Percentiles rank a stretch among this genome's conserved stretches.
Conservation (phyloP, 305 asterid genomes). For the Fraxinus latifolia region DNA sequence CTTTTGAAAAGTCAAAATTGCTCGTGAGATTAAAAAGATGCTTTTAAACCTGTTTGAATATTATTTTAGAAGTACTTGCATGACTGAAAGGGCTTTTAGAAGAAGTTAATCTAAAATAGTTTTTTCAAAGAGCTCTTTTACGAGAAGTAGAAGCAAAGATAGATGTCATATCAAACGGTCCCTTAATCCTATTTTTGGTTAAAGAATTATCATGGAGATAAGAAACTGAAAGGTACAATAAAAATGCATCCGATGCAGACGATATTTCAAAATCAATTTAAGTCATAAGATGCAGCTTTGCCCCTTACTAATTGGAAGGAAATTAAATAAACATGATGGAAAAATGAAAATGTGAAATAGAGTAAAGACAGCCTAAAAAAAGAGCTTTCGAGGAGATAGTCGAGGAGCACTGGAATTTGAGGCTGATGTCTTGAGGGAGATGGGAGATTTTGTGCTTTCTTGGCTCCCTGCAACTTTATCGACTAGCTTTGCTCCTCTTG, state of each 20-base stretch:
- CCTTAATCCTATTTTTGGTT: not conserved
- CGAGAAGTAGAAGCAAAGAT: not conserved
- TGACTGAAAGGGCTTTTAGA: not conserved
- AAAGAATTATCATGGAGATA: not conserved
- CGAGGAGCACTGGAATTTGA: conserved; percentile 37
- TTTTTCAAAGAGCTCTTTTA: not conserved
- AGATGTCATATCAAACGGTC: not conserved
- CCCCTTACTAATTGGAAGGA: not conserved
- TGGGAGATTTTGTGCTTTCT: conserved; percentile 46
- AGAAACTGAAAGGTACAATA: not conserved
- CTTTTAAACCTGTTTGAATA: not conserved
- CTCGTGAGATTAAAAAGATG: not conserved
- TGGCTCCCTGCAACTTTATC: conserved; percentile 40
- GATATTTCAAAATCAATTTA: not conserved
- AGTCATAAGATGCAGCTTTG: not conserved
- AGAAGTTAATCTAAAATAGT: not conserved
- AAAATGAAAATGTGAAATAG: not conserved
- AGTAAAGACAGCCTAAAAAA: conserved; percentile 41
- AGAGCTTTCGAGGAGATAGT: conserved; percentile 52
- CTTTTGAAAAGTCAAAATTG: not conserved
- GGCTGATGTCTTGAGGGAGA: conserved; percentile 40
- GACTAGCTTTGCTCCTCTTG: conserved; percentile 50
- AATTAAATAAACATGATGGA: not conserved
- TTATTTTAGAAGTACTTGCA: not conserved
- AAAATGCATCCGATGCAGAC: not conserved